Evolutionary conservation across 768 basidiomycete genomes (phyloP), one percentile per base, ranked within the genome.

Genomic region (Cystobasidium ongulense): DNA sequence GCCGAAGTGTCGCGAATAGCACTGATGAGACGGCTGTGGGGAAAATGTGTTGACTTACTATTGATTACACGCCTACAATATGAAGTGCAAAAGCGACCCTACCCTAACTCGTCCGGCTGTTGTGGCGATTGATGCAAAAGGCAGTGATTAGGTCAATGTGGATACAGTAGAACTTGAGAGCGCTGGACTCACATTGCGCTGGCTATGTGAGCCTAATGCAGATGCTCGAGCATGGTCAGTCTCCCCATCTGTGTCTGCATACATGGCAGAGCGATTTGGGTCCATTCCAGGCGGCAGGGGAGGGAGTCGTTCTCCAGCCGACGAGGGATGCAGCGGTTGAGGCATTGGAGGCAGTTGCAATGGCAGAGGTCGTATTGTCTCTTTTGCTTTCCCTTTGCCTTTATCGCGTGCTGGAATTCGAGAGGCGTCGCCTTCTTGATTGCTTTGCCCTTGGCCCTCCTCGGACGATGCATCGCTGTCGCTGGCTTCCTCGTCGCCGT

Each of bases 391-490:
- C 4, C 33, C 63, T 72, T 73, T 74, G 35, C 77, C 80, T 59
- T 85, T 76, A 86, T 86, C 25, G 83, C 31, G 57, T 78, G 65
- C 78, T n/a, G 71, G 77, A 31, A 61, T 86, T 88, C 35, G 82
- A 11, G 38, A 46, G 50, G 33, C 38, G 35, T 80, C 65, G 81
- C 39, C 73, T 0, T 72, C 68, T 0, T 25, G 64, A 21, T 63
- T 61, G 11, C 57, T 65, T n/a, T 39, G 64, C 21, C 46, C 71
- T 21, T 66, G 17, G 29, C 74, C 74, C 52, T 71, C 73, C 29
- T 73, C 75, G 31, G 38, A 29, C 0, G 72, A 67, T 1, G 66
- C 73, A 8, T 50, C 46, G 1, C 63, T 74, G 13, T 7, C n/a
- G 2, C 54, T 73, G 39, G 65, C 67, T 23, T 63, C 63, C 5